Evolutionary conservation across 1,284 basidiomycete genomes (phyloP).

Genomic region (Ganoderma resinaceum): DNA sequence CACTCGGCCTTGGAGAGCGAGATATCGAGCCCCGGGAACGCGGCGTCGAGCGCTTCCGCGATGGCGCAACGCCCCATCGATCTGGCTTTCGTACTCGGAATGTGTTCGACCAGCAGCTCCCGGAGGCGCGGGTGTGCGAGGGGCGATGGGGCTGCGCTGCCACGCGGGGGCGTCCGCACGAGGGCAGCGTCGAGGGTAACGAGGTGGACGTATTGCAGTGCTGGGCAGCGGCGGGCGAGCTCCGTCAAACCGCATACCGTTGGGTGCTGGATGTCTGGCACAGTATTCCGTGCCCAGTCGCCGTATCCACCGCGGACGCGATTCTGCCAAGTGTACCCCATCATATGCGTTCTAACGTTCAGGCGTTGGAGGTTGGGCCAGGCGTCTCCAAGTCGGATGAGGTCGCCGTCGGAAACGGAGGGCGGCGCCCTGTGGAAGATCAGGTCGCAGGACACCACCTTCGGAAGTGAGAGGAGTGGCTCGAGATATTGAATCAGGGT

Average conservation of each 20-base stretch:
- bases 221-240: neutral
- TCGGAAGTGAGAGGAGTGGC: neutral
- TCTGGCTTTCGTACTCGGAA: neutral
- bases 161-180: neutral
- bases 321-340: neutral
- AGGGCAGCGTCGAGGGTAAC: neutral
- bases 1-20: neutral
- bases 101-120: neutral
- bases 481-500: neutral
- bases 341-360: neutral
- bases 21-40: neutral
- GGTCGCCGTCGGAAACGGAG: neutral
- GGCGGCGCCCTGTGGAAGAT: neutral
- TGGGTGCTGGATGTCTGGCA: neutral
- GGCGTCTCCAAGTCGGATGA: neutral
- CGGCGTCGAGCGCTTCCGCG: neutral
- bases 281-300: no score
- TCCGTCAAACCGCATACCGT: neutral
- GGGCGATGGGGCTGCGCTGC: neutral
- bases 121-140: neutral
- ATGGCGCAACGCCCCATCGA: neutral
- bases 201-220: neutral
- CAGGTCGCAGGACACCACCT: neutral
- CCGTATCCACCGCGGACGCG: neutral
- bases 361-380: neutral